Percentiles rank a stretch among this genome's conserved stretches.
Conservation (phyloP, 202 grass and related monocot genomes). For the Schoenoplectus triqueter region DNA sequence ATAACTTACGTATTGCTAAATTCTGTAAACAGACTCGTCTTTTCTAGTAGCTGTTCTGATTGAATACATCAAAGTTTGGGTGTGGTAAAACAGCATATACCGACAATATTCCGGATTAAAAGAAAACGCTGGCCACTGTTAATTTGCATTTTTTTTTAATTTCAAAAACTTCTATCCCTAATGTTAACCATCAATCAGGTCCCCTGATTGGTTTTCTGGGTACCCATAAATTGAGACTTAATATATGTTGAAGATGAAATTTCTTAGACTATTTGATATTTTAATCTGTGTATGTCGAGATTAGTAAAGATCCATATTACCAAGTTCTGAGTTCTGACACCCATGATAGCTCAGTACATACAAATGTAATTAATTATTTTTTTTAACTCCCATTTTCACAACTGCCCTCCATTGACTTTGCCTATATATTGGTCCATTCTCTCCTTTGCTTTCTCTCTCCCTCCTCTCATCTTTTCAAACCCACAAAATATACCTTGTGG, state of each 20-base stretch:
- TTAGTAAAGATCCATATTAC: background rate
- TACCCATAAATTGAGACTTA: slow-evolving; percentile 5
- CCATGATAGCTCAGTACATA: background rate
- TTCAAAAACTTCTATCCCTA: background rate
- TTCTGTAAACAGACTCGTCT: slow-evolving; percentile 22
- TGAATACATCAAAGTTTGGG: background rate
- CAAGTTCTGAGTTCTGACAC: too few relatives aligned
- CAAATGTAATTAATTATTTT: background rate
- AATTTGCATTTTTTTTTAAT: background rate
- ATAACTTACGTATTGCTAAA: background rate
- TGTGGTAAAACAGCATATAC: slow-evolving; percentile 20
- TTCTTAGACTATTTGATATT: slow-evolving; percentile 18
- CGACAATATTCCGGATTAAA: slow-evolving; percentile 29
- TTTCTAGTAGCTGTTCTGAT: background rate
- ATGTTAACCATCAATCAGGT: slow-evolving; percentile 21
- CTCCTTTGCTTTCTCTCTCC: slow-evolving; percentile 12
- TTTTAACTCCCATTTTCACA: background rate
- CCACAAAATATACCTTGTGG: slow-evolving; percentile 2
- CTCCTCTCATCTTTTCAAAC: slow-evolving; percentile 13
- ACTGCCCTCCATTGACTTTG: slow-evolving; percentile 36
- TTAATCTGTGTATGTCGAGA: background rate
- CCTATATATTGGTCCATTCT: slow-evolving; percentile 35
- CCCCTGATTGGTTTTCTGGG: slow-evolving; percentile 25
- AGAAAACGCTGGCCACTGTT: background rate
- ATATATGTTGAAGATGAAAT: background rate